Conservation (phyloP, 805 yeast species). For the Metschnikowia baotianmanensis region DNA sequence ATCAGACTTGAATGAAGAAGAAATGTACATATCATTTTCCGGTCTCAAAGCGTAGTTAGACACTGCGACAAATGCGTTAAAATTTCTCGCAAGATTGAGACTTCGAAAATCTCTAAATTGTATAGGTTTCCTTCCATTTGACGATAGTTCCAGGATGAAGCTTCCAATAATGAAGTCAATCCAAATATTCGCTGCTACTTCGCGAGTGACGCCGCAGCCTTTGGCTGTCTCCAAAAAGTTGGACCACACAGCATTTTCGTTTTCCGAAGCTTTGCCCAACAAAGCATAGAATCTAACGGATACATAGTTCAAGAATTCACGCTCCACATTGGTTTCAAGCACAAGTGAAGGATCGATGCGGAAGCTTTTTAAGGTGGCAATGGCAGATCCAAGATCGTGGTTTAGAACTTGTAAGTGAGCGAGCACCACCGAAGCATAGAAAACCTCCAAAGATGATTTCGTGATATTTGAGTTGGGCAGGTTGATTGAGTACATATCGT, state of each 20-base stretch:
- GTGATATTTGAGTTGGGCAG: slow-evolving; percentile 24
- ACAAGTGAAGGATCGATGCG: slow-evolving; percentile 4
- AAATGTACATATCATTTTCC: slow-evolving; percentile 18
- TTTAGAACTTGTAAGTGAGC: slow-evolving; percentile 35
- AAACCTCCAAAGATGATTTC: slow-evolving; percentile 28
- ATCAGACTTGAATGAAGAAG: slow-evolving; percentile 25
- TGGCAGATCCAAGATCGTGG: slow-evolving; percentile 24
- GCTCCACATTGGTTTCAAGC: slow-evolving; percentile 6
- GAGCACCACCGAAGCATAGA: slow-evolving; percentile 32
- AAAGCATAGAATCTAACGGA: slow-evolving; percentile 34
- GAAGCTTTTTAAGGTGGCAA: slow-evolving; percentile 16
- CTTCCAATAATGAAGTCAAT: slow-evolving; percentile 25
- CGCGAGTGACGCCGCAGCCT: slow-evolving; percentile 22
- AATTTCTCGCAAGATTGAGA: slow-evolving; percentile 25
- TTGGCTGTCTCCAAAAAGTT: slow-evolving; percentile 24
- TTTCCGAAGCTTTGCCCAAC: slow-evolving; percentile 25
- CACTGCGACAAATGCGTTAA: slow-evolving; percentile 25
- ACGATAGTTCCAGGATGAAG: slow-evolving; percentile 20
- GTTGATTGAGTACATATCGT: slow-evolving; percentile 26
- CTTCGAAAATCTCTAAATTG: slow-evolving; percentile 18
- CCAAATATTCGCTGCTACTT: slow-evolving; percentile 38
- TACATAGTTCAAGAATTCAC: slow-evolving; percentile 31
- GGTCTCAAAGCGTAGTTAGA: slow-evolving; percentile 28
- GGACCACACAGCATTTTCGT: slow-evolving; percentile 25
- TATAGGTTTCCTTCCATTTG: slow-evolving; percentile 18